These are phyloP conservation scores for Penicillium paxilli DNA, from an alignment of 495 filamentous ascomycete species.

Conservation along the genomic window DNA sequence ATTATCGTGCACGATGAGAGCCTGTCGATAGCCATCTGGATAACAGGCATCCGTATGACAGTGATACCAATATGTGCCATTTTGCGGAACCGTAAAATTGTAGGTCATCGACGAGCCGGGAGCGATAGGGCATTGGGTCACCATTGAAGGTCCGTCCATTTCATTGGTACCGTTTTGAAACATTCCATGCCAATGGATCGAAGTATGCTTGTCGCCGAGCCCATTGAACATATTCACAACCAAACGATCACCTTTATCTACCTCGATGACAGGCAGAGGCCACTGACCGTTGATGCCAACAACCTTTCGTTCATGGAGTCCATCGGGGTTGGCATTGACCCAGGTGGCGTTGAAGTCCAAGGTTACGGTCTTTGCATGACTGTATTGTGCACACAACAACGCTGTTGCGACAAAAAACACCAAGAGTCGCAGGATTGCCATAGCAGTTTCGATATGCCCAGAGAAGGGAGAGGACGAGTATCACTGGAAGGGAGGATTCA, in stretches of 20 bases:
- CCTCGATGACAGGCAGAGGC: constrained; percentile 69
- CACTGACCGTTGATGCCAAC: constrained; percentile 83
- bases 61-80: constrained; percentile 83
- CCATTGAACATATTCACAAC: constrained; percentile 70
- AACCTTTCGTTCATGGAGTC: constrained; percentile 57
- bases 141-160: constrained; percentile 73
- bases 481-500: neutral
- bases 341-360: constrained; percentile 79
- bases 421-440: neutral
- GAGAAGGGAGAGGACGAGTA: neutral
- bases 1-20: constrained; percentile 69
- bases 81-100: constrained; percentile 75
- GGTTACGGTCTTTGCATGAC: constrained; percentile 58
- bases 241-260: constrained; percentile 66
- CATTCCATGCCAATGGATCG: constrained; percentile 79
- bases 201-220: constrained; percentile 67
- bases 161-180: constrained; percentile 64
- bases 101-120: constrained; percentile 68
- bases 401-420: neutral
- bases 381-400: neutral
- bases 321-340: constrained; percentile 80
- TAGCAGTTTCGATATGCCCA: neutral
- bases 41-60: constrained; percentile 68
- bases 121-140: constrained; percentile 67
- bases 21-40: constrained; percentile 71